Conservation (phyloP, 306 rosid species). For the Quercus variabilis region DNA sequence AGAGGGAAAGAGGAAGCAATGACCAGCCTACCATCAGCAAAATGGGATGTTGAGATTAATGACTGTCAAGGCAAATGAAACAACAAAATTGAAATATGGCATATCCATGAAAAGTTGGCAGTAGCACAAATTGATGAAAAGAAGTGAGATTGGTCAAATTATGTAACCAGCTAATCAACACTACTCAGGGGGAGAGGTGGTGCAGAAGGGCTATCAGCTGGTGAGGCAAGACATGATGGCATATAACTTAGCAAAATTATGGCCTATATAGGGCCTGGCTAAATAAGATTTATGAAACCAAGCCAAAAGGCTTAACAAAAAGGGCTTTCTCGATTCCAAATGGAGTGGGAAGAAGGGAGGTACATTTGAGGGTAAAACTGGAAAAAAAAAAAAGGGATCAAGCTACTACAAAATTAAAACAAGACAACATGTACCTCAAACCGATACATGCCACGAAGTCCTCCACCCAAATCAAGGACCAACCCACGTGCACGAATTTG, state of each 20-base stretch:
- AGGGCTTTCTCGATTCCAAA: too few species aligned
- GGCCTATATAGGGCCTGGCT: neutral
- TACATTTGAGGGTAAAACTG: neutral
- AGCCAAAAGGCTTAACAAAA: neutral
- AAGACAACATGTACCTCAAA: constrained; percentile 57
- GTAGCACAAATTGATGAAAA: neutral
- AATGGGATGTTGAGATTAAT: neutral
- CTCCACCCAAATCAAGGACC: constrained; percentile 90
- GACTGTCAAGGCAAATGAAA: neutral
- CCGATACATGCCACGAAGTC: constrained; percentile 78
- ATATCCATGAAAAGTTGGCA: neutral
- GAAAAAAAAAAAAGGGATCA: neutral
- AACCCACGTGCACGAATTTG: constrained; percentile 81
- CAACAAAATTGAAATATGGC: neutral
- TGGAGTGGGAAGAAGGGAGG: neutral
- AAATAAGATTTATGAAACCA: neutral
- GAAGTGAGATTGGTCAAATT: neutral
- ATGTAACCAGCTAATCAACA: neutral
- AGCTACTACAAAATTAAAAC: neutral
- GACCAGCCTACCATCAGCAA: neutral
- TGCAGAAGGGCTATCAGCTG: too few species aligned
- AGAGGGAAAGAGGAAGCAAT: neutral
- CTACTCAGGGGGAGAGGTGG: neutral
- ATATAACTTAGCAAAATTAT: neutral
- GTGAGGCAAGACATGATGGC: neutral